Base-by-base conservation (phyloP, 164 flowering plant species). In the Paratinospora sagittata region DNA sequence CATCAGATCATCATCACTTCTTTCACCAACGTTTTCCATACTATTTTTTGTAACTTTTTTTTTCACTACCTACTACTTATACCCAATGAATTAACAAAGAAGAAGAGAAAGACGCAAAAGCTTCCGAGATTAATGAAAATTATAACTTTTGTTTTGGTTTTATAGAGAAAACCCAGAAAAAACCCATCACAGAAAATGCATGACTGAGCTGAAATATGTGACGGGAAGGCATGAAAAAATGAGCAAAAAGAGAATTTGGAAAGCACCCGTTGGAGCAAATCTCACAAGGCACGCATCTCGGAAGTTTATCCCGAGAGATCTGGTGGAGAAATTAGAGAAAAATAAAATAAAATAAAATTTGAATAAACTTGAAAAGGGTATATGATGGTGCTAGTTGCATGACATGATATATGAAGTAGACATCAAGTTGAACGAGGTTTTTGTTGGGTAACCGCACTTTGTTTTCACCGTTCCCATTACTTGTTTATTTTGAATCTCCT, bases 21-120 rank as follows among this genome's bases (percentile, higher is more conserved):
- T 73, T 63, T 68, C 85, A 27, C 52, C 78, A 58, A 77, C 83
- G 73, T 70, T 73, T 66, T 79, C 88, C 88, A 84, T 82, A 3
- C 8, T n/a, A n/a, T n/a, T n/a, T n/a, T n/a, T n/a, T n/a, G n/a
- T n/a, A n/a, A n/a, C n/a, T n/a, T n/a, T n/a, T n/a, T n/a, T n/a
- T n/a, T n/a, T n/a, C n/a, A n/a, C n/a, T n/a, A n/a, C n/a, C n/a
- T n/a, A n/a, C n/a, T n/a, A n/a, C n/a, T n/a, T n/a, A n/a, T n/a
- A n/a, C n/a, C n/a, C n/a, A 8, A 30, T 30, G 34, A 4, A 30
- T 1, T 30, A 30, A 30, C 34, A 4, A 30, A 30, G 34, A 30
- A 30, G 34, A 30, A 30, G 4, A 30, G 34, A 30, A 12, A 3
- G 12, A 41, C 9, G 45, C 45, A 41, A 41, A 41, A 41, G 12